Conservation (phyloP, 192 early-diverging fungal genomes). For the Coemansia sp. region DNA sequence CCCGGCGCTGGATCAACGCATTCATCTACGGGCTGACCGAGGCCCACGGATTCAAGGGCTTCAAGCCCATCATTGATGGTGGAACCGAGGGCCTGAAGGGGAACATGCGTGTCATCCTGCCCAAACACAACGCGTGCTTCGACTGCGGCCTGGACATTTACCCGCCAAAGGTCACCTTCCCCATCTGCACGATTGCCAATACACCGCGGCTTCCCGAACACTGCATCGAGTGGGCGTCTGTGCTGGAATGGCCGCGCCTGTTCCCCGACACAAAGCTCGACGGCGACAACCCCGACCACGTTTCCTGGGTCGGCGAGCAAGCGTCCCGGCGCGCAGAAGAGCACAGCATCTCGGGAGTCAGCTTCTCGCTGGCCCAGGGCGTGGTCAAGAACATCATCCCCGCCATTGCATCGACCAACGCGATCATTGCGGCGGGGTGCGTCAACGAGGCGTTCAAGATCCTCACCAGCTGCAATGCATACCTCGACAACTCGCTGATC, state of each 20-base stretch:
- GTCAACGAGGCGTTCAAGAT: conserved; percentile 95
- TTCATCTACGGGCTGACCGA: conserved; percentile 73
- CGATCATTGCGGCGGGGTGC: conserved; percentile 80
- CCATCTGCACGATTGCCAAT: conserved; percentile 98
- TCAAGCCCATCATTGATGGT: conserved; percentile 90
- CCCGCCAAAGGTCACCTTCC: conserved; percentile 81
- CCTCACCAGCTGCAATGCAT: conserved; percentile 67
- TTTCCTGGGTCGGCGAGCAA: conserved; percentile 66
- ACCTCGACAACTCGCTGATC: conserved; percentile 94
- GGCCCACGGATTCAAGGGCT: conserved; percentile 60
- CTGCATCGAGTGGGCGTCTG: conserved; percentile 95
- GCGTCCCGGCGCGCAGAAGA: conserved; percentile 65
- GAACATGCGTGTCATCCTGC: conserved; percentile 88
- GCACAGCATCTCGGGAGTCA: conserved; percentile 84
- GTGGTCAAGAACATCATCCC: conserved; percentile 99
- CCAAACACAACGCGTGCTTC: conserved; percentile 81
- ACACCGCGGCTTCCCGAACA: conserved; percentile 96
- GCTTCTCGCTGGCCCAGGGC: conserved; percentile 85
- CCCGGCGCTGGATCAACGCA: conserved; percentile 96
- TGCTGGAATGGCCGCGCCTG: conserved; percentile 84
- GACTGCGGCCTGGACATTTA: conserved; percentile 94
- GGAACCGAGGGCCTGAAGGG: conserved; percentile 97
- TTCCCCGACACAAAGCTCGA: conserved; percentile 74
- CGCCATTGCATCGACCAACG: conserved; percentile 87
- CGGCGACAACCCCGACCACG: conserved; percentile 70